Base-by-base conservation (phyloP, 495 filamentous ascomycete genomes). In the Penicillium psychrofluorescens region DNA sequence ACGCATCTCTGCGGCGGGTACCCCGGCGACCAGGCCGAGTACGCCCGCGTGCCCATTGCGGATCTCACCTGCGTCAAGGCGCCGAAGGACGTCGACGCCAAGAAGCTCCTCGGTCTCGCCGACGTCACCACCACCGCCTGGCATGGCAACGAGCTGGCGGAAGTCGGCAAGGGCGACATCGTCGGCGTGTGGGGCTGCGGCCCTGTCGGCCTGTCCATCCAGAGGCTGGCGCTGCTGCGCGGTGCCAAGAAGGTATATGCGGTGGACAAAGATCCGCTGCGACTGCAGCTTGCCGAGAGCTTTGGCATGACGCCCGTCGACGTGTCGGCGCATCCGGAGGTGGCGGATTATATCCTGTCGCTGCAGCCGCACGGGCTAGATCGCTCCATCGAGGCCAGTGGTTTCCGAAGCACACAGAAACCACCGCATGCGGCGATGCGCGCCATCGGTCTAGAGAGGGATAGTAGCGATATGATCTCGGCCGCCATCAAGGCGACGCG, bases 1-100 rank as follows among this genome's bases (percentile, higher is more conserved):
- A 47, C 50, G 7, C 46, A 76, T 41, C 77, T 88, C 54, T 81
- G 78, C 1, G 84, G 85, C 6, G 86, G 86, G 1, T 90, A 84
- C 53, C 80, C 86, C 9, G 85, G 86, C 28, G 81, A 55, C 13
- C 59, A 61, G 41, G 70, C 68, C 12, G 64, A 68, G 44, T 72
- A 64, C 46, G 54, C 58, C 27, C 57, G 62, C 6, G 64, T 72
- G 1, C 68, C 64, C 4, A 59, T 58, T 44, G 68, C 69, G 1
- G 70, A 69, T 41, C 15, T 62, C 8, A 62, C 49, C 8, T 54
- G 60, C 9, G 45, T 71, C 11, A 38, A 52, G 38, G 47, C 61
- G 13, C 63, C 68, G 1, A 75, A 80, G 22, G 68, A 72, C 41
- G 75, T 90, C 2, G 80, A 83, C 0, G 38, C 57, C 2, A 47